Percentiles rank a stretch among this genome's conserved stretches.
Conservation (phyloP, 352 stramenopile species). For the Pilasporangium apinafurcum region DNA sequence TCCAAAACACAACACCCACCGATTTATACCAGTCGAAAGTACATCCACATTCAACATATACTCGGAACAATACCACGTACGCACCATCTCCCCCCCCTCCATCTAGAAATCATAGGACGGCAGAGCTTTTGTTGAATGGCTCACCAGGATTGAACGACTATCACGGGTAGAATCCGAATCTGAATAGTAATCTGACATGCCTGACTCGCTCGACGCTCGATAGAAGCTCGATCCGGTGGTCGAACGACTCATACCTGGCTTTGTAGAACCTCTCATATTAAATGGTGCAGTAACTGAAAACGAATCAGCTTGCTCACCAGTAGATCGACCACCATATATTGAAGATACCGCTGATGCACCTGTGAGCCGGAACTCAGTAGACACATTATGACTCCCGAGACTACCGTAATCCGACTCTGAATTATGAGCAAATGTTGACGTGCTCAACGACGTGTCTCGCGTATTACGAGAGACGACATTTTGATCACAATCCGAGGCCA, state of each 20-base stretch:
- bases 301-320: too few species aligned
- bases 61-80: too few species aligned
- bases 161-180: slow-evolving; percentile 6
- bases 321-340: too few species aligned
- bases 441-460: slow-evolving; percentile 64
- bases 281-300: too few species aligned
- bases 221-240: slow-evolving; percentile 7
- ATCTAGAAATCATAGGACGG: too few species aligned
- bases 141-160: slow-evolving; percentile 3
- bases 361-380: too few species aligned
- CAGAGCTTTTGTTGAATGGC: slow-evolving; percentile 4
- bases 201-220: slow-evolving; percentile 2
- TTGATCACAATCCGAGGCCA: slow-evolving; percentile 53
- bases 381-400: too few species aligned
- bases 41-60: too few species aligned
- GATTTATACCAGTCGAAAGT: too few species aligned
- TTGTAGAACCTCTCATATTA: background rate
- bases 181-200: slow-evolving; percentile 1
- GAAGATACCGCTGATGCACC: too few species aligned
- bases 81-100: too few species aligned
- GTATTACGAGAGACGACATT: slow-evolving; percentile 43
- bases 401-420: slow-evolving; percentile 24
- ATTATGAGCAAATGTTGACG: slow-evolving; percentile 28
- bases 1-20: too few species aligned
- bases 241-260: background rate